A percentile compares a stretch with the other conserved stretches of the same genome.
Evolutionary conservation across 495 filamentous ascomycete genomes (phyloP).

Genomic region (Baudoinia panamericana): DNA sequence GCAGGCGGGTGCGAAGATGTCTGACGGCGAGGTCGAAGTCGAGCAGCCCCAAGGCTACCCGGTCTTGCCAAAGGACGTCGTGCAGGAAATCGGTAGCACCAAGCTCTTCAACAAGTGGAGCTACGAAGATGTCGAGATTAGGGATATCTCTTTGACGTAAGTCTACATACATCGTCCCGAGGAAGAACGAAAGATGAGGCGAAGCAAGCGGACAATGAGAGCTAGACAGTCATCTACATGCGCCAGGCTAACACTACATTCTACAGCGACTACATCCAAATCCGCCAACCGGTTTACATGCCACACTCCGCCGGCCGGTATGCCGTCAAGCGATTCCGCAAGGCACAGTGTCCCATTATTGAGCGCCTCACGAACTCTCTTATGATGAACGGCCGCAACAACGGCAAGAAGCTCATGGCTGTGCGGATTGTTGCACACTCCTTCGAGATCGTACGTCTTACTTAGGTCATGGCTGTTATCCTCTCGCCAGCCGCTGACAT

Average conservation of each 20-base stretch:
- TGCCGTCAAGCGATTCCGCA: conserved; percentile 98
- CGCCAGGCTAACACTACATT: conserved; percentile 21
- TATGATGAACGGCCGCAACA: conserved; percentile 99
- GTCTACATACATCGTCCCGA: conserved; percentile 24
- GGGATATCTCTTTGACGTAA: conserved; percentile 99
- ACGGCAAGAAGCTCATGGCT: conserved; percentile 99
- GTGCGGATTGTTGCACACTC: conserved; percentile 97
- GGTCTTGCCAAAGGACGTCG: conserved; percentile 91
- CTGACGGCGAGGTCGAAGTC: conserved; percentile 23
- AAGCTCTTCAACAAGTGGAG: conserved; percentile 97
- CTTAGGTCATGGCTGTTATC: no score
- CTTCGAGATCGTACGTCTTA: conserved; percentile 86
- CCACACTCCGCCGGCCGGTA: conserved; percentile 97
- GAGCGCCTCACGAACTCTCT: conserved; percentile 99
- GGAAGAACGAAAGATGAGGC: background rate
- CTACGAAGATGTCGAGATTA: conserved; percentile 99
- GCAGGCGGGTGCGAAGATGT: conserved; percentile 23
- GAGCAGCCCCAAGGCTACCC: conserved; percentile 26
- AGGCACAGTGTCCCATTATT: conserved; percentile 99
- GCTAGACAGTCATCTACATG: no score
- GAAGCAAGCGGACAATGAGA: background rate
- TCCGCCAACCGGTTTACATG: conserved; percentile 95
- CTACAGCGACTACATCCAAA: conserved; percentile 95
- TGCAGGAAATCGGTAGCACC: conserved; percentile 75
- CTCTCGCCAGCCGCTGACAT: no score